A percentile compares a stretch with the other conserved stretches of the same genome.
phyloP scores from a whole-genome alignment of 139 green algal genomes.

The Coccomyxa sp. region DNA sequence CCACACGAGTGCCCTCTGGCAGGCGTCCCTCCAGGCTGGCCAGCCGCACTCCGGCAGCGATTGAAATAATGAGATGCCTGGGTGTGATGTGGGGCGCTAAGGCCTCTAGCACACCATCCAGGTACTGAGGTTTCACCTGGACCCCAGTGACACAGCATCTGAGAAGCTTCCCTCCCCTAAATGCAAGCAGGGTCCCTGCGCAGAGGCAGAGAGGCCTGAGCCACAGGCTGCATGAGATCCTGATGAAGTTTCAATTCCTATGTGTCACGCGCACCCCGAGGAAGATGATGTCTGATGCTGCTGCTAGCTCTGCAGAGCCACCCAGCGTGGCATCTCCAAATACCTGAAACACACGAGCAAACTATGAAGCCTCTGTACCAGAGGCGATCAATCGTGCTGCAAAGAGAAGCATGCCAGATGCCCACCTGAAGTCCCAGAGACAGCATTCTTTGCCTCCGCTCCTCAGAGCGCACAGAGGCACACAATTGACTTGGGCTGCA shows the following conservation, averaged over 20 bases:
- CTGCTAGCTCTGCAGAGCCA: background rate
- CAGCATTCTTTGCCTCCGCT: slow-evolving; percentile 17
- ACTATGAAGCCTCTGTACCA: too few species aligned
- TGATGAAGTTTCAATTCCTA: background rate
- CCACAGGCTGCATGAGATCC: background rate
- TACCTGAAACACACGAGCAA: background rate
- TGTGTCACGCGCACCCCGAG: slow-evolving; percentile 2
- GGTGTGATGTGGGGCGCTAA: slow-evolving; percentile 23
- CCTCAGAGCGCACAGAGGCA: slow-evolving; percentile 6
- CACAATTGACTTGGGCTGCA: background rate
- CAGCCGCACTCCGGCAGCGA: slow-evolving; percentile 86
- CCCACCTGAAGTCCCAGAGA: slow-evolving; percentile 5
- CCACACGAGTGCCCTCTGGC: slow-evolving; percentile 14
- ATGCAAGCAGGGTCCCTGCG: background rate
- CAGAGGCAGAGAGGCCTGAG: background rate
- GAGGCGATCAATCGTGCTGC: background rate
- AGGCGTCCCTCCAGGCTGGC: slow-evolving; percentile 25
- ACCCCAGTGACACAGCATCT: background rate
- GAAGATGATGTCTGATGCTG: slow-evolving; percentile 1
- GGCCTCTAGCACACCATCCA: slow-evolving; percentile 51
- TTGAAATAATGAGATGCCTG: slow-evolving; percentile 75
- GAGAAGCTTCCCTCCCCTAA: background rate
- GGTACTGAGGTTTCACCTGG: slow-evolving; percentile 84
- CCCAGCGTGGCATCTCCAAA: background rate
- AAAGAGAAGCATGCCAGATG: background rate